These are phyloP conservation scores for Ophiostoma sp. DNA, from an alignment of 2,329 filamentous ascomycete genomes.

Conservation along the genomic window DNA sequence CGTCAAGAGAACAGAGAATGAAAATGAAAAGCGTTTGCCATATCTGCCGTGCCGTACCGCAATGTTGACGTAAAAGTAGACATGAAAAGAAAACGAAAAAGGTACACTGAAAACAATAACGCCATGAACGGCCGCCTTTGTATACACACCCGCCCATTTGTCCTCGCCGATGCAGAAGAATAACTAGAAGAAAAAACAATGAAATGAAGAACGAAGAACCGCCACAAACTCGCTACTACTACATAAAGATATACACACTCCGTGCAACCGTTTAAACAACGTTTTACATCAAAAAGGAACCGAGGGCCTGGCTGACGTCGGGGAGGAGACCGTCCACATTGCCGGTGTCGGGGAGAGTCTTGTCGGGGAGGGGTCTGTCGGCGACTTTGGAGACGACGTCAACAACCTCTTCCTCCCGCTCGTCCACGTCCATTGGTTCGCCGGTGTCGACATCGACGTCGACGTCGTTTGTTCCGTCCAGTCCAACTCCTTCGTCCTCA, in stretches of 20 bases:
- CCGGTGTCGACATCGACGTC: background rate
- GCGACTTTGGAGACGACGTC: background rate
- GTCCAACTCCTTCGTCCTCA: background rate
- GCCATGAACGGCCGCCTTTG: slow-evolving; percentile 14
- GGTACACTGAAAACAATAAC: background rate
- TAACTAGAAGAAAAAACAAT: background rate
- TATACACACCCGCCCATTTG: background rate
- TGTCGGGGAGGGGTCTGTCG: background rate
- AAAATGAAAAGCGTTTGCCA: background rate
- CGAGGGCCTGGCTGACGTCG: slow-evolving; percentile 21
- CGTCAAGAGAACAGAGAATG: background rate
- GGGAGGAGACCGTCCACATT: background rate
- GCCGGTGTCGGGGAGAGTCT: background rate
- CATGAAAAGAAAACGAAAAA: background rate
- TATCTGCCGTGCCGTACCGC: background rate
- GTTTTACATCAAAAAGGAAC: slow-evolving; percentile 19
- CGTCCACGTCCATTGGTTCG: background rate
- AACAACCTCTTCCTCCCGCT: background rate
- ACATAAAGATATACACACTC: background rate
- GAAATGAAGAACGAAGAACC: background rate
- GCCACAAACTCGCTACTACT: slow-evolving; percentile 12
- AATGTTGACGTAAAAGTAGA: background rate
- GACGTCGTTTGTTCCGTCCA: background rate
- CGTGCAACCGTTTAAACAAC: background rate
- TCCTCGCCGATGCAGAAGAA: background rate